Base-by-base conservation (phyloP, 192 early-diverging fungal species). In the Backusella parvicylindrica region DNA sequence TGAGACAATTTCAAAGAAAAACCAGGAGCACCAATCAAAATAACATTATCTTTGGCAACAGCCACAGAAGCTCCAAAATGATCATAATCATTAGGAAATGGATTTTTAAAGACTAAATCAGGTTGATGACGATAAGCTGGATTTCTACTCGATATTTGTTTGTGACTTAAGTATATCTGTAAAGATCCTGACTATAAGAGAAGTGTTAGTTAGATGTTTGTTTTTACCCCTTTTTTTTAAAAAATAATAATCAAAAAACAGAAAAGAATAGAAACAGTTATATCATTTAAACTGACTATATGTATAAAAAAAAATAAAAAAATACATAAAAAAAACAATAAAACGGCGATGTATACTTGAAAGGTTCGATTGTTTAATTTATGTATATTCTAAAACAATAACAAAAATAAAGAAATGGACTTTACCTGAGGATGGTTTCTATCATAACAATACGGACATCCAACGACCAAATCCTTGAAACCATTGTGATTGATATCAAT, bases 401-500 rank as follows among this genome's bases (percentile, higher is more conserved):
- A 77, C 73, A 28, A 78, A 50, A 21, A 28, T 16, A n/a, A 76
- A 35, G 8, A 23, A 63, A 35, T 23, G 23, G 41, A 31, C 30
- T 43, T 36, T 60, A 74, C 64, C 70, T 70, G 68, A 28, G 33
- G 31, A 6, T 74, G 21, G 0, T 71, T 35, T 18, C 31, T 35
- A 6, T 18, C 40, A 18, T 49, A 66, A 63, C 83, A 80, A 64
- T 86, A 83, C 1, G 93, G 92, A 60, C 90, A 90, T 7, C 90
- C 92, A 23, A 93, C 76, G 0, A 93, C 41, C 30, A 95, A 76
- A 76, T 95, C 93, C n/a, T 71, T 77, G 35, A 73, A 86, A 3
- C 90, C 90, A 70, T 92, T 86, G 53, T 84, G 84, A 65, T 91
- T 82, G 37, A 93, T 47, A 79, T 95, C 92, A 49, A 87, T 71